These are phyloP conservation scores for Fusarium stilboides DNA, from an alignment of 2,329 filamentous ascomycete genomes.

Conservation along the genomic window DNA sequence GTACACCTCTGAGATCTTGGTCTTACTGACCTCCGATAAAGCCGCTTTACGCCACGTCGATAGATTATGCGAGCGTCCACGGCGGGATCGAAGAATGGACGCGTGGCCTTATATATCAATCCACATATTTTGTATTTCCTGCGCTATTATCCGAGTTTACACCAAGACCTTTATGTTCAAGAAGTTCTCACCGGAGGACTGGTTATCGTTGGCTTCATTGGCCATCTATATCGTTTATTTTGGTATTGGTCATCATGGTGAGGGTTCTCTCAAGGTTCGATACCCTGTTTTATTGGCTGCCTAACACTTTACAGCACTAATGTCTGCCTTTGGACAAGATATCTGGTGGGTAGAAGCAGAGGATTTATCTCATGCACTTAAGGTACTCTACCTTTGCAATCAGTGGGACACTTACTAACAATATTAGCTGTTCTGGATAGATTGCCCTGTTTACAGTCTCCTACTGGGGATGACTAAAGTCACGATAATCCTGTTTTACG, in stretches of 20 bases:
- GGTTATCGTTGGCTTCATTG: slow-evolving; percentile 4
- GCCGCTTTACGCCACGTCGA: slow-evolving; percentile 9
- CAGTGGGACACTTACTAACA: fast-evolving
- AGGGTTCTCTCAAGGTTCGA: fast-evolving
- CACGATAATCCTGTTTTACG: slow-evolving; percentile 21
- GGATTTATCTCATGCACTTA: slow-evolving; percentile 13
- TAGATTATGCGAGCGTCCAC: slow-evolving; percentile 10
- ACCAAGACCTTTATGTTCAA: slow-evolving; percentile 15
- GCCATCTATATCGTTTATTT: slow-evolving; percentile 13
- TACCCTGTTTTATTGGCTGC: fast-evolving
- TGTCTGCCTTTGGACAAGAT: slow-evolving; percentile 26
- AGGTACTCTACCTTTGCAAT: neutral
- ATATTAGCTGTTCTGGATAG: neutral
- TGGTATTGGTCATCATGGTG: slow-evolving; percentile 29
- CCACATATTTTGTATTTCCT: slow-evolving; percentile 15
- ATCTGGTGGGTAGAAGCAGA: slow-evolving; percentile 5
- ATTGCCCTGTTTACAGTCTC: slow-evolving; percentile 18
- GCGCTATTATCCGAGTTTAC: slow-evolving; percentile 16
- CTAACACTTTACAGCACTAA: neutral
- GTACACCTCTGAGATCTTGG: too few relatives aligned
- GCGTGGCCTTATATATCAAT: slow-evolving; percentile 26
- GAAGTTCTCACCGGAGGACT: slow-evolving; percentile 20
- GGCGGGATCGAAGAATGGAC: slow-evolving; percentile 13
- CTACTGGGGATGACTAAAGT: slow-evolving; percentile 16
- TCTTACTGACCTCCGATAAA: too few relatives aligned